These are phyloP conservation scores for Scheffersomyces lignosus DNA, from an alignment of 805 yeast species.

Conservation along the genomic window DNA sequence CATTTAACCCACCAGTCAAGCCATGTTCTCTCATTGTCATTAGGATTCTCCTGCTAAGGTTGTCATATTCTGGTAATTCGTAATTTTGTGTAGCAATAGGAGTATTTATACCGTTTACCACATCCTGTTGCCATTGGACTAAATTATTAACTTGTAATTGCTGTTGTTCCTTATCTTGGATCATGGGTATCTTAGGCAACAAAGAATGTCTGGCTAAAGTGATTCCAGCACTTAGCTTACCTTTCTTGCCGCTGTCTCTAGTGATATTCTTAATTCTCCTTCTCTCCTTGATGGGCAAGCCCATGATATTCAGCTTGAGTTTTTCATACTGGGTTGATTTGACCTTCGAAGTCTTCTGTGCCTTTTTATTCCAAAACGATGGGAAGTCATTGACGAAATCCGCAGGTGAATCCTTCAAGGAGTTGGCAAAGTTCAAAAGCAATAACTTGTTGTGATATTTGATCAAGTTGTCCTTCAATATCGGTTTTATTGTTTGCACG, in stretches of 20 bases:
- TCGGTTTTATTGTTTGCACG: slow-evolving; percentile 53
- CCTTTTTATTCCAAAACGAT: slow-evolving; percentile 50
- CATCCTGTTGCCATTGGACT: slow-evolving; percentile 89
- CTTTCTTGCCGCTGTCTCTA: slow-evolving; percentile 77
- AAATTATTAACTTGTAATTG: slow-evolving; percentile 50
- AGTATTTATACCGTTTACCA: slow-evolving; percentile 78
- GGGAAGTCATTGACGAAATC: slow-evolving; percentile 49
- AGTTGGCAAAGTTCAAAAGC: slow-evolving; percentile 79
- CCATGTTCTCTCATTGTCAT: slow-evolving; percentile 92
- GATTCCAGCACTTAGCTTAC: slow-evolving; percentile 67
- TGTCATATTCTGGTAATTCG: slow-evolving; percentile 80
- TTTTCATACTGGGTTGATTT: slow-evolving; percentile 74
- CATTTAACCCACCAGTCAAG: slow-evolving; percentile 72
- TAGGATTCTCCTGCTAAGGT: slow-evolving; percentile 63
- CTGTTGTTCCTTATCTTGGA: slow-evolving; percentile 48
- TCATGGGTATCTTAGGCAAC: slow-evolving; percentile 84
- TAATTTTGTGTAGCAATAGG: slow-evolving; percentile 75
- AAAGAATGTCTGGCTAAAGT: slow-evolving; percentile 70
- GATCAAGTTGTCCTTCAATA: slow-evolving; percentile 50
- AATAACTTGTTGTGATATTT: slow-evolving; percentile 81
- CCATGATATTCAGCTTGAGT: slow-evolving; percentile 82
- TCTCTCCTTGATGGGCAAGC: slow-evolving; percentile 81
- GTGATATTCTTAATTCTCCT: slow-evolving; percentile 81
- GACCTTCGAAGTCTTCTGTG: slow-evolving; percentile 47
- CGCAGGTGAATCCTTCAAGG: slow-evolving; percentile 72